Evolutionary conservation across 192 early-diverging fungal species (phyloP).

Genomic region (Bifiguratus adelaidae): DNA sequence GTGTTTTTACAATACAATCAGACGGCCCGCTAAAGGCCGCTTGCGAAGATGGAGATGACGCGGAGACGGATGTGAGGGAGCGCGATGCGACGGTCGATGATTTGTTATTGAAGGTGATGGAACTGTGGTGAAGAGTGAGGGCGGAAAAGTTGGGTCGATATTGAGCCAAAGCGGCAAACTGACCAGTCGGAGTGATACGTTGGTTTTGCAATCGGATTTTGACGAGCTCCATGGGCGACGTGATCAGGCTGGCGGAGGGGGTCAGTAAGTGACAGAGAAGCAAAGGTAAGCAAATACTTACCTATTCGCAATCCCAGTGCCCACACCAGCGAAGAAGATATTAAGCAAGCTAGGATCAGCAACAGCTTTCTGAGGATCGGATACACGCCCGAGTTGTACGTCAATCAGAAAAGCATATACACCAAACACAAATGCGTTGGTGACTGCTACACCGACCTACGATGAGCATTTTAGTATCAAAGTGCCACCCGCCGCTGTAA

Average conservation of each 20-base stretch:
- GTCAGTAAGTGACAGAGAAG: neutral
- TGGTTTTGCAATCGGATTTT: conserved; percentile 47
- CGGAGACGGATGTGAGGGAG: too few relatives aligned
- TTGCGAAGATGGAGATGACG: neutral
- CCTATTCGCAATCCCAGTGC: conserved; percentile 41
- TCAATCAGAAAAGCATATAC: conserved; percentile 36
- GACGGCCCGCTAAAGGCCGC: conserved; percentile 37
- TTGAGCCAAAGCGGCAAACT: too few relatives aligned
- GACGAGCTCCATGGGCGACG: conserved; percentile 45
- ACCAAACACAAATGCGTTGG: conserved; percentile 45
- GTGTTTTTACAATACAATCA: conserved; percentile 34
- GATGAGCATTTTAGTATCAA: neutral
- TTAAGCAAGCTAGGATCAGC: conserved; percentile 25
- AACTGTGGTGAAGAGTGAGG: too few relatives aligned
- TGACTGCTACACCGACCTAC: conserved; percentile 41
- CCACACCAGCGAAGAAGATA: conserved; percentile 40
- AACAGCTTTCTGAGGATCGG: neutral
- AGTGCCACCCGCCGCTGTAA: neutral
- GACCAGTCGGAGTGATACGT: too few relatives aligned
- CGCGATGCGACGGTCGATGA: conserved; percentile 6
- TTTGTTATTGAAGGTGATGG: conserved; percentile 4
- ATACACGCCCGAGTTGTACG: conserved; percentile 24
- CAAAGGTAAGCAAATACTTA: conserved; percentile 1
- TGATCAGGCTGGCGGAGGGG: conserved; percentile 30
- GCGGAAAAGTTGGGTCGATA: too few relatives aligned